Evolutionary conservation across 306 rosid species (phyloP).

Genomic region (Vachellia collinsii): DNA sequence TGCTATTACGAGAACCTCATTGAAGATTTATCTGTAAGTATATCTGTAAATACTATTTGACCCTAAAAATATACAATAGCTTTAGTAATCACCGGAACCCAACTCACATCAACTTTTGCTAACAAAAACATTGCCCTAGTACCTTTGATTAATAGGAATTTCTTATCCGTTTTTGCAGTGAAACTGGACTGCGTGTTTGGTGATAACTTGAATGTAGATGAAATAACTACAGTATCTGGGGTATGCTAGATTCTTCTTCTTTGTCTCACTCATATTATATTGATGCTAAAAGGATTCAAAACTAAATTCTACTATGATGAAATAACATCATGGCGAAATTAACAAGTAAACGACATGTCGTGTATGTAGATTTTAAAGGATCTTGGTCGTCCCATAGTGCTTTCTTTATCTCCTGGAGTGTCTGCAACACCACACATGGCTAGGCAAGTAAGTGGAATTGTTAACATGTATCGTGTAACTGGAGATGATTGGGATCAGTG

Average conservation of each 20-base stretch:
- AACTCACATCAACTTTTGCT: too few species aligned
- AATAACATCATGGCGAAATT: not conserved
- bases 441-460: slow-evolving; percentile 48
- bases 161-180: slow-evolving; percentile 42
- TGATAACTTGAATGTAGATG: slow-evolving; percentile 58
- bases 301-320: not conserved
- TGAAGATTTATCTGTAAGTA: too few species aligned
- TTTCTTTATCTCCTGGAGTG: slow-evolving; percentile 81
- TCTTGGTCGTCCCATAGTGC: slow-evolving; percentile 44
- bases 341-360: not conserved
- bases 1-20: too few species aligned
- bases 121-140: too few species aligned
- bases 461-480: slow-evolving; percentile 68
- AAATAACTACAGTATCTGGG: slow-evolving; percentile 58
- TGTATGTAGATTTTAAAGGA: slow-evolving; percentile 60
- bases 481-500: slow-evolving; percentile 87
- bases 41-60: too few species aligned
- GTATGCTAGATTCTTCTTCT: slow-evolving; percentile 28
- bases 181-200: slow-evolving; percentile 72
- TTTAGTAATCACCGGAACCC: too few species aligned
- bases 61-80: too few species aligned
- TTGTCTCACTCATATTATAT: not conserved
- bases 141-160: slow-evolving; percentile 8
- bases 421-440: slow-evolving; percentile 68
- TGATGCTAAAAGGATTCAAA: not conserved